Conservation (phyloP, 2,329 filamentous ascomycete species). For the Blastomyces parvus region DNA sequence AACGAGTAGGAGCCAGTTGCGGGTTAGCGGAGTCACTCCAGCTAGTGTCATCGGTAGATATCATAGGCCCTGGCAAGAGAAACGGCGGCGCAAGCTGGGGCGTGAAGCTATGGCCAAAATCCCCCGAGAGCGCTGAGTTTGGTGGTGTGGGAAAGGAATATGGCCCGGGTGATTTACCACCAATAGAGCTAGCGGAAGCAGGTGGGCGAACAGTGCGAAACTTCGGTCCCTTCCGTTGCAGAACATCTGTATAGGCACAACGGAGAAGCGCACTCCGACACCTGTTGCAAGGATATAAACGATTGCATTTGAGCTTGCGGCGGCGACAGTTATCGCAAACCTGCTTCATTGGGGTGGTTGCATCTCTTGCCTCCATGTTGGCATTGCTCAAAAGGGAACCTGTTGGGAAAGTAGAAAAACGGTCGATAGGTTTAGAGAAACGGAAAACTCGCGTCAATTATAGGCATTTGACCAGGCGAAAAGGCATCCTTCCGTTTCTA, state of each 20-base stretch:
- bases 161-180: not conserved
- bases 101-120: constrained; percentile 1
- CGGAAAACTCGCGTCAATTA: not conserved
- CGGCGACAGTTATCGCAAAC: constrained; percentile 35
- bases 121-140: constrained; percentile 1
- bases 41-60: not conserved
- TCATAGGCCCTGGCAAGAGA: not conserved
- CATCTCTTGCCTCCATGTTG: not conserved
- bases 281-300: constrained; percentile 34
- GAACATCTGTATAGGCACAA: constrained; percentile 29
- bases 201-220: constrained; percentile 6
- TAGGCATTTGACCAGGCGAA: not conserved
- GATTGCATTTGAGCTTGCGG: constrained; percentile 36
- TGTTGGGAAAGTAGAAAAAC: not conserved
- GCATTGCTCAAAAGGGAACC: not conserved
- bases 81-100: not conserved
- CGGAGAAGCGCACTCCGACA: constrained; percentile 30
- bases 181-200: not conserved
- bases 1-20: constrained; percentile 16
- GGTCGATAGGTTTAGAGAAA: not conserved
- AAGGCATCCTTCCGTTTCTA: not conserved
- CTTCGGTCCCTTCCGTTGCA: constrained; percentile 6
- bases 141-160: constrained; percentile 2
- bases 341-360: constrained; percentile 21
- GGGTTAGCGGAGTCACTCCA: not conserved